Conservation (phyloP, 345 rosid species). For the Jatropha curcas region DNA sequence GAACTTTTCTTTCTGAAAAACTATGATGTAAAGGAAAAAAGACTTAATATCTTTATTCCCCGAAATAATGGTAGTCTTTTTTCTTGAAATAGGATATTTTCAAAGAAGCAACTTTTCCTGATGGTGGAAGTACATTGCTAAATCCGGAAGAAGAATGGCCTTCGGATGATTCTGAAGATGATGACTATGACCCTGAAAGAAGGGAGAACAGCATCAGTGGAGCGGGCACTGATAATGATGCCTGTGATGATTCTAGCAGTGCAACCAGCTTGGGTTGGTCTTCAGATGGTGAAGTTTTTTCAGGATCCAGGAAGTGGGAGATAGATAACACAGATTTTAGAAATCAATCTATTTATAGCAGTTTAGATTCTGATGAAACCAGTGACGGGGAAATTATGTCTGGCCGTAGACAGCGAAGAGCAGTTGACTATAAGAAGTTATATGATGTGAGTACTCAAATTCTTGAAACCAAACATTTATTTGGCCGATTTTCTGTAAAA, state of each 20-base stretch:
- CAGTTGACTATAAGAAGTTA: slow-evolving; percentile 83
- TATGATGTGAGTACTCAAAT: slow-evolving; percentile 62
- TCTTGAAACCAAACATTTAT: not conserved
- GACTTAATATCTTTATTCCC: slow-evolving; percentile 18
- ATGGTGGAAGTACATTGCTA: slow-evolving; percentile 47
- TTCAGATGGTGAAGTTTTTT: slow-evolving; percentile 57
- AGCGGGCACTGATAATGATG: slow-evolving; percentile 49
- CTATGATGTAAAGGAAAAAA: not conserved
- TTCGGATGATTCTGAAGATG: slow-evolving; percentile 94
- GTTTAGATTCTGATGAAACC: slow-evolving; percentile 52
- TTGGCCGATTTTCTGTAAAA: not conserved
- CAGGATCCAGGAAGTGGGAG: slow-evolving; percentile 48
- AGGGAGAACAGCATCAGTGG: slow-evolving; percentile 50
- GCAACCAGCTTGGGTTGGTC: slow-evolving; percentile 83
- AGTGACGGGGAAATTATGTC: slow-evolving; percentile 59
- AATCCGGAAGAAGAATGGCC: slow-evolving; percentile 89
- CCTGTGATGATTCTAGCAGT: slow-evolving; percentile 43
- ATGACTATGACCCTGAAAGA: slow-evolving; percentile 83
- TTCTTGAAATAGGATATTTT: slow-evolving; percentile 68
- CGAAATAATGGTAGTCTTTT: slow-evolving; percentile 12
- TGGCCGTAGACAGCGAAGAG: slow-evolving; percentile 78
- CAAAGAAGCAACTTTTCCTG: slow-evolving; percentile 73
- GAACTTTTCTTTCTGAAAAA: not conserved
- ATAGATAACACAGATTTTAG: slow-evolving; percentile 24
- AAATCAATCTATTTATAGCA: slow-evolving; percentile 41